Conservation (phyloP, 495 filamentous ascomycete genomes). For the Penicillium flavigenum region DNA sequence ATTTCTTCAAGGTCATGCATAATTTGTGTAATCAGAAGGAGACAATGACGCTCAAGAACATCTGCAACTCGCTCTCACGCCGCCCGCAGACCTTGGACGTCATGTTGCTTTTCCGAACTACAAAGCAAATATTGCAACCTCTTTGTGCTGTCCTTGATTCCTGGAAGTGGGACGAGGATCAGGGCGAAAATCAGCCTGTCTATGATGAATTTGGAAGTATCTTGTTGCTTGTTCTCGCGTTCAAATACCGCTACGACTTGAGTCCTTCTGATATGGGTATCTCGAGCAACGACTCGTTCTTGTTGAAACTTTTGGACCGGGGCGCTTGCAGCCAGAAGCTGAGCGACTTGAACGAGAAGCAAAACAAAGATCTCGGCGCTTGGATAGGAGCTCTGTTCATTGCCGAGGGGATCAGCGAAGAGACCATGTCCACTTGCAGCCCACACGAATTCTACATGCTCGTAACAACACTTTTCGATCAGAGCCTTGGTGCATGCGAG, state of each 20-base stretch:
- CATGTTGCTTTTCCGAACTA: slow-evolving; percentile 78
- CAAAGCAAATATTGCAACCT: slow-evolving; percentile 73
- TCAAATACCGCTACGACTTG: slow-evolving; percentile 81
- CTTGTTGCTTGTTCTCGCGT: slow-evolving; percentile 75
- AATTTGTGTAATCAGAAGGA: slow-evolving; percentile 78
- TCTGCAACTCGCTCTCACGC: slow-evolving; percentile 77
- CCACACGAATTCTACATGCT: slow-evolving; percentile 93
- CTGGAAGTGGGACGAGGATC: slow-evolving; percentile 92
- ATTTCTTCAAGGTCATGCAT: slow-evolving; percentile 61
- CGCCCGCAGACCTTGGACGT: slow-evolving; percentile 80
- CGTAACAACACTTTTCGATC: slow-evolving; percentile 84
- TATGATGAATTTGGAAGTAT: slow-evolving; percentile 96
- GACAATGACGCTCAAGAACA: slow-evolving; percentile 83
- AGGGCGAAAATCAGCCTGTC: slow-evolving; percentile 89
- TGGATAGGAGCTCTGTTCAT: slow-evolving; percentile 92
- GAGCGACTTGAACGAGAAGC: slow-evolving; percentile 66
- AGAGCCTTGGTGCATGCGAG: slow-evolving; percentile 75
- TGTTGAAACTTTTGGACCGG: slow-evolving; percentile 71
- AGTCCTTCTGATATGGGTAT: slow-evolving; percentile 65
- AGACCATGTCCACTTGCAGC: slow-evolving; percentile 85
- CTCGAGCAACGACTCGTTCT: slow-evolving; percentile 63
- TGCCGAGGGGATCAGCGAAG: slow-evolving; percentile 77
- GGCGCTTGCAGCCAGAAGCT: slow-evolving; percentile 60
- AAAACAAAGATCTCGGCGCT: slow-evolving; percentile 71
- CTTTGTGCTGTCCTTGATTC: slow-evolving; percentile 81